These are phyloP conservation scores for Ustilago sp. DNA, from an alignment of 1,284 basidiomycete species.

Conservation along the genomic window DNA sequence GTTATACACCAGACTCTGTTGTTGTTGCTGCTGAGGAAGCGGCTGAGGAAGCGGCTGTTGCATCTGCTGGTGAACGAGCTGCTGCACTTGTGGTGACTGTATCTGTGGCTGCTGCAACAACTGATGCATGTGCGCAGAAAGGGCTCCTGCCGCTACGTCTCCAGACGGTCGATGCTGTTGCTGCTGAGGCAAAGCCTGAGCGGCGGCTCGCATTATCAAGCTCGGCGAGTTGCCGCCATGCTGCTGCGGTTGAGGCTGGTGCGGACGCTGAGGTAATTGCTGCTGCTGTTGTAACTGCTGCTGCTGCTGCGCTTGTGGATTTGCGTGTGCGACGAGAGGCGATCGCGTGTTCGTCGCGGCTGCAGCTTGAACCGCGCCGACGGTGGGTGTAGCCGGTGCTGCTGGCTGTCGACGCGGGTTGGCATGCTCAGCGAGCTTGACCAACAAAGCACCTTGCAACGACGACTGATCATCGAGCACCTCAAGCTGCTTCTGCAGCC, in stretches of 20 bases:
- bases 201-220: conserved; percentile 6
- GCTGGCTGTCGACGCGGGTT: conserved; percentile 29
- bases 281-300: conserved; percentile 4
- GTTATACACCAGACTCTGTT: conserved; percentile 1
- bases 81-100: neutral
- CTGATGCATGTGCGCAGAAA: conserved; percentile 17
- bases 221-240: neutral
- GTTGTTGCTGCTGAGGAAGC: conserved; percentile 2
- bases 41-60: neutral
- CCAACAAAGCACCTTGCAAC: conserved; percentile 44
- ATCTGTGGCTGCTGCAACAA: conserved; percentile 8
- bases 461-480: conserved; percentile 39
- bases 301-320: neutral
- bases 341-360: neutral
- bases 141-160: neutral
- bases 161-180: conserved; percentile 13
- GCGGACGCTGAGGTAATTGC: neutral
- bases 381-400: neutral
- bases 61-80: neutral
- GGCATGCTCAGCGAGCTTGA: conserved; percentile 38
- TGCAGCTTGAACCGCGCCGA: neutral
- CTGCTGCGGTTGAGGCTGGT: neutral
- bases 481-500: conserved; percentile 19
- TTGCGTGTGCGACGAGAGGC: neutral
- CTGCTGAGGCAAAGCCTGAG: conserved; percentile 2